A percentile compares a stretch with the other conserved stretches of the same genome.
These are phyloP conservation scores for Mariannaea elegans DNA, from an alignment of 2,329 filamentous ascomycete species.

Conservation along the genomic window DNA sequence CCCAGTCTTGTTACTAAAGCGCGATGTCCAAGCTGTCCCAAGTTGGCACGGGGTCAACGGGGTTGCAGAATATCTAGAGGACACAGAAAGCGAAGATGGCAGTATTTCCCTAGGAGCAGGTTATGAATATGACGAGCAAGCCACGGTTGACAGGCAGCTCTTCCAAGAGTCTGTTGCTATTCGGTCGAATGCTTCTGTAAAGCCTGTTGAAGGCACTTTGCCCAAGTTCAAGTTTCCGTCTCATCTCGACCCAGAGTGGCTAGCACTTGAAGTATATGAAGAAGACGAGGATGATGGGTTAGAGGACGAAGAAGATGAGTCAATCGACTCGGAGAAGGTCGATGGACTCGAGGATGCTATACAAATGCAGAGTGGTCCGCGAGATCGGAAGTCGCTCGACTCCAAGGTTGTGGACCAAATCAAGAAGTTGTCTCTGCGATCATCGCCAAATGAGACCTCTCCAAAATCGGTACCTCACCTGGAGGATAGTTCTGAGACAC, in stretches of 20 bases:
- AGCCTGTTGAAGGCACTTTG: conserved; percentile 10
- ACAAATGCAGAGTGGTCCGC: conserved; percentile 19
- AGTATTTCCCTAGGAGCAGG: conserved; percentile 25
- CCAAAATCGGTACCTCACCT: conserved; percentile 9
- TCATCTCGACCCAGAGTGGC: conserved; percentile 88
- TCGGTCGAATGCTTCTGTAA: neutral
- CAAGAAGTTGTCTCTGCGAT: conserved; percentile 49
- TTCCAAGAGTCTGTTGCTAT: conserved; percentile 27
- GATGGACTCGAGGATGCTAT: conserved; percentile 41
- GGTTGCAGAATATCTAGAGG: conserved; percentile 52
- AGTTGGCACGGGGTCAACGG: neutral
- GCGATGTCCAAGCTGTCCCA: conserved; percentile 34
- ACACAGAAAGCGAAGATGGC: conserved; percentile 14
- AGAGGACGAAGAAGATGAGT: conserved; percentile 57
- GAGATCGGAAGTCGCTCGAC: conserved; percentile 45
- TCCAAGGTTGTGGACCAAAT: conserved; percentile 52
- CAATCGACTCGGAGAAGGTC: conserved; percentile 48
- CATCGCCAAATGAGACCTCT: conserved; percentile 15
- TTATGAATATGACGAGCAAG: conserved; percentile 48
- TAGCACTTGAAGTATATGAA: conserved; percentile 86
- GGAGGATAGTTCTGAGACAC: conserved; percentile 28
- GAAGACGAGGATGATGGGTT: conserved; percentile 56
- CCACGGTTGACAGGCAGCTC: conserved; percentile 58
- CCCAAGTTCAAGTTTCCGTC: conserved; percentile 62
- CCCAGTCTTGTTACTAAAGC: conserved; percentile 47